A percentile compares a stretch with the other conserved stretches of the same genome.
These are phyloP conservation scores for Fusarium chuoi DNA, from an alignment of 2,329 filamentous ascomycete genomes.

Conservation along the genomic window DNA sequence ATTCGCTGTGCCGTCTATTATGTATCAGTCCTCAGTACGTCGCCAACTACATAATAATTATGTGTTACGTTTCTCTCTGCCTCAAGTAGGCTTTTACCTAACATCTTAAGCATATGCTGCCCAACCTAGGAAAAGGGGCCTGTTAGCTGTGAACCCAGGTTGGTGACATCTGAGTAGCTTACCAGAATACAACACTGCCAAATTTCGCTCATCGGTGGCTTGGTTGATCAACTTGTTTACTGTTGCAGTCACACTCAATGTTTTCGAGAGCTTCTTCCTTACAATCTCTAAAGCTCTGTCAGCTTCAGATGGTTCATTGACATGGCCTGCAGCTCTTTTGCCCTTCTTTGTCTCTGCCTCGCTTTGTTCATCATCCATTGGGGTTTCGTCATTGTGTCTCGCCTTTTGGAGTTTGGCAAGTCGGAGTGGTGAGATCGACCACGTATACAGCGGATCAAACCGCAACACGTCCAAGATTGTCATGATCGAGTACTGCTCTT, in stretches of 20 bases:
- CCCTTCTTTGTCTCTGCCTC: conserved; percentile 56
- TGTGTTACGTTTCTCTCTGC: neutral
- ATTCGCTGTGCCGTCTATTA: neutral
- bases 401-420: conserved; percentile 73
- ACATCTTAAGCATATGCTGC: conserved; percentile 56
- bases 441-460: conserved; percentile 97
- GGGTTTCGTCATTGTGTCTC: conserved; percentile 60
- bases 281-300: conserved; percentile 93
- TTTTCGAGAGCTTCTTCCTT: conserved; percentile 94
- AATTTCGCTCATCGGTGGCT: conserved; percentile 89
- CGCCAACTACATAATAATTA: neutral
- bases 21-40: neutral
- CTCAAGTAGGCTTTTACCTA: neutral
- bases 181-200: conserved; percentile 90
- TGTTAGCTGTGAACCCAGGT: conserved; percentile 35
- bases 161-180: conserved; percentile 44
- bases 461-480: conserved; percentile 96
- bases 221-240: conserved; percentile 98
- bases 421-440: conserved; percentile 83
- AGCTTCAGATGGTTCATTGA: conserved; percentile 77
- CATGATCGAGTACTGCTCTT: conserved; percentile 97
- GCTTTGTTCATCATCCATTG: conserved; percentile 51
- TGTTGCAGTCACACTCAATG: conserved; percentile 90
- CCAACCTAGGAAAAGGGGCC: conserved; percentile 50
- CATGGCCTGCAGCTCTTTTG: conserved; percentile 48